These are phyloP conservation scores for Ambrosia artemisiifolia DNA, from an alignment of 129 eudicot genomes.

Conservation along the genomic window DNA sequence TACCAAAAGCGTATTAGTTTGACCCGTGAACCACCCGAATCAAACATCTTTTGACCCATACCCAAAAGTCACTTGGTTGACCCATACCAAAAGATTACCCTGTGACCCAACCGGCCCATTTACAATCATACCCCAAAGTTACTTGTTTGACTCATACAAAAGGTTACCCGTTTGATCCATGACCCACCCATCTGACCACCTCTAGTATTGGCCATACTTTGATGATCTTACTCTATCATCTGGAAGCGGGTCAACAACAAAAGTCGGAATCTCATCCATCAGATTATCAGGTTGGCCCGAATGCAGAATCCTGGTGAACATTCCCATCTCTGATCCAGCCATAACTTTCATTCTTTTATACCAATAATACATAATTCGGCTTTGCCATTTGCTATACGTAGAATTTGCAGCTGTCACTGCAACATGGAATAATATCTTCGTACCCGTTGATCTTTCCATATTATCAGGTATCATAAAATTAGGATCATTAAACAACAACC, in stretches of 20 bases:
- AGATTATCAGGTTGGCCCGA: conserved; percentile 63
- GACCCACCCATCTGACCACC: background rate
- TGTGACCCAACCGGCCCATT: background rate
- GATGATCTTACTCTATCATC: conserved; percentile 55
- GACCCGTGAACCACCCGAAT: background rate
- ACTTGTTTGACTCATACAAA: background rate
- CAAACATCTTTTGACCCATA: too few relatives aligned
- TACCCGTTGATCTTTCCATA: conserved; percentile 23
- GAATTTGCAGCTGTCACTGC: conserved; percentile 66
- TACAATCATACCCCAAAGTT: too few relatives aligned
- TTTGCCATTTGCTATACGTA: conserved; percentile 73
- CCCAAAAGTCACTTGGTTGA: background rate
- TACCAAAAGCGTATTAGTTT: background rate
- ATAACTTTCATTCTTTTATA: conserved; percentile 49
- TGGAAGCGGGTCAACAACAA: conserved; percentile 71
- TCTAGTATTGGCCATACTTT: background rate
- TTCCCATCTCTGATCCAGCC: conserved; percentile 65
- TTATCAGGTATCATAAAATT: conserved; percentile 47
- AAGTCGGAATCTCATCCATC: conserved; percentile 71
- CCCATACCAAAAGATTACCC: background rate
- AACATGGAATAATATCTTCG: conserved; percentile 51
- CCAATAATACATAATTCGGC: conserved; percentile 73
- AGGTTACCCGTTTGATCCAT: background rate
- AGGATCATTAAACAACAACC: conserved; percentile 38
- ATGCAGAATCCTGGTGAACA: conserved; percentile 61